Percentiles rank a stretch among this genome's conserved stretches.
Conservation (phyloP, 306 rosid genomes). For the Albizia julibrissin region DNA sequence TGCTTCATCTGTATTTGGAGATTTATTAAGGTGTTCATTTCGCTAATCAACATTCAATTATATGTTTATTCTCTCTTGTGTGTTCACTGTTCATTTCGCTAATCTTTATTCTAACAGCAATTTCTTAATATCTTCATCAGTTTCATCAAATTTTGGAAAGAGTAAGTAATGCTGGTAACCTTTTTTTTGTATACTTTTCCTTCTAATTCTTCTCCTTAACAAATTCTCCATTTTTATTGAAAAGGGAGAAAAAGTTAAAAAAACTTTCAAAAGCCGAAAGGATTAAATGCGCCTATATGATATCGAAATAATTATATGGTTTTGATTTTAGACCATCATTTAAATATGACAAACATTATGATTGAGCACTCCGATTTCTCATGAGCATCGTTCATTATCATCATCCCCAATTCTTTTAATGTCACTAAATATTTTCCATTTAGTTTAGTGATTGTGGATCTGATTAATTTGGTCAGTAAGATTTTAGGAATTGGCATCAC, state of each 20-base stretch:
- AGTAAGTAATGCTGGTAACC: neutral
- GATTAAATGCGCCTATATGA: neutral
- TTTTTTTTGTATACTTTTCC: neutral
- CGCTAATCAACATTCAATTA: neutral
- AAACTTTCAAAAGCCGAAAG: neutral
- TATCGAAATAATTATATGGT: neutral
- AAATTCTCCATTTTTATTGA: neutral
- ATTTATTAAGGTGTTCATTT: neutral
- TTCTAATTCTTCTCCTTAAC: neutral
- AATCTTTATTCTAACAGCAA: neutral
- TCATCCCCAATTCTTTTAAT: neutral
- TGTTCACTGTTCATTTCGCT: neutral
- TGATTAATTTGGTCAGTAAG: neutral
- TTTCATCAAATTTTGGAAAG: neutral
- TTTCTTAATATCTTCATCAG: neutral
- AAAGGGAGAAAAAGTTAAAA: neutral
- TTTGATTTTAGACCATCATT: neutral
- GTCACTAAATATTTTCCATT: neutral
- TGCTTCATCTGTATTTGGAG: neutral
- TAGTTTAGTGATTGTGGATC: neutral
- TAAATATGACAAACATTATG: neutral
- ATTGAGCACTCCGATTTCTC: neutral
- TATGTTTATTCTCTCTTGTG: neutral
- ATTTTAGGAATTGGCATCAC: neutral
- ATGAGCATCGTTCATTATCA: neutral